phyloP scores from a whole-genome alignment of 768 basidiomycete genomes.

The Leccinum truebloodii region DNA sequence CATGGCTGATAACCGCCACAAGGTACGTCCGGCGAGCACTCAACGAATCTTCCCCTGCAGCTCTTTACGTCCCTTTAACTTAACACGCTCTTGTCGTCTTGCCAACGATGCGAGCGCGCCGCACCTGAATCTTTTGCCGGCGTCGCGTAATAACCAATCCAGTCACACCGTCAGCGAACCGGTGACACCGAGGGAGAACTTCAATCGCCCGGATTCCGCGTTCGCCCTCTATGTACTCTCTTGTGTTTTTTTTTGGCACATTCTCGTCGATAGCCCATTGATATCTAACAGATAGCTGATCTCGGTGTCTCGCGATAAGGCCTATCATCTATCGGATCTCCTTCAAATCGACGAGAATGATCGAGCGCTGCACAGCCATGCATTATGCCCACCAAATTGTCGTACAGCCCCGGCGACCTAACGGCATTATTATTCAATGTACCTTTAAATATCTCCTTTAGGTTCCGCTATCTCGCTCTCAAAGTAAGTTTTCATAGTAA shows the following conservation, averaged over 20 bases:
- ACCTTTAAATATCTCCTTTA: not conserved
- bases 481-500: not conserved
- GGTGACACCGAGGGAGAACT: slow-evolving; percentile 7
- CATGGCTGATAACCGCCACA: not conserved
- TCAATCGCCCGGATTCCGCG: not conserved
- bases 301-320: not conserved
- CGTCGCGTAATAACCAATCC: slow-evolving; percentile 1
- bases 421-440: not conserved
- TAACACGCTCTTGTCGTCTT: not conserved
- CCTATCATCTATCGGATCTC: not conserved
- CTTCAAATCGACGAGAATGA: slow-evolving; percentile 11
- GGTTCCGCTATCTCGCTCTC: not conserved
- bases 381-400: not conserved
- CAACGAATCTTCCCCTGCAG: not conserved
- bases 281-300: not conserved
- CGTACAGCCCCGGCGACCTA: not conserved
- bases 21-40: not conserved
- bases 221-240: not conserved
- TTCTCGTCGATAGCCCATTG: not conserved
- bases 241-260: not conserved
- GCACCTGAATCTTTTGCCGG: not conserved
- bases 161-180: not conserved
- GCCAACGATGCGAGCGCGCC: not conserved
- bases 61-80: not conserved
- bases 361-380: slow-evolving; percentile 2